A percentile compares a stretch with the other conserved stretches of the same genome.
These are phyloP conservation scores for Leptographium lundbergii DNA, from an alignment of 2,329 filamentous ascomycete genomes.

Conservation along the genomic window DNA sequence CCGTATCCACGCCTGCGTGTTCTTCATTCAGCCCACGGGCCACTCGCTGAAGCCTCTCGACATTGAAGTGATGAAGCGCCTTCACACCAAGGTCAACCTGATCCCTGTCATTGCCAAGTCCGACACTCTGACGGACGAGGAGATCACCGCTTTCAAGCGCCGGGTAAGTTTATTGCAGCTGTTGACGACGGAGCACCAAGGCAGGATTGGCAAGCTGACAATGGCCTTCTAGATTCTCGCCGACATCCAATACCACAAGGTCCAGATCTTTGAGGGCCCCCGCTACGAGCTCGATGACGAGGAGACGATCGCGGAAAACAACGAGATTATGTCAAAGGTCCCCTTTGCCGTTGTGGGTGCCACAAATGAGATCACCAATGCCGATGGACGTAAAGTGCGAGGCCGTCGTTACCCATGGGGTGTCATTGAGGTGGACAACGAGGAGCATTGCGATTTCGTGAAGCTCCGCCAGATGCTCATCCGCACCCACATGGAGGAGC, in stretches of 20 bases:
- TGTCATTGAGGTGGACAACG: conserved; percentile 97
- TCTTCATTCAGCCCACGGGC: conserved; percentile 98
- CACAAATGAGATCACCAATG: conserved; percentile 81
- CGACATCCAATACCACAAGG: conserved; percentile 93
- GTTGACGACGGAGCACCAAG: neutral
- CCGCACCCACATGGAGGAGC: conserved; percentile 99
- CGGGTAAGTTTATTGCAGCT: conserved; percentile 55
- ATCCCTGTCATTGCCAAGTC: conserved; percentile 99
- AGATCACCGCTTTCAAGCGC: conserved; percentile 88
- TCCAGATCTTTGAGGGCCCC: conserved; percentile 97
- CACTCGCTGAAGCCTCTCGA: conserved; percentile 97
- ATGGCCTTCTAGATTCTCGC: conserved; percentile 62
- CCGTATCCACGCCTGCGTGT: conserved; percentile 96
- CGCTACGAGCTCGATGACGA: conserved; percentile 98
- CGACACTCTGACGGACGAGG: conserved; percentile 94
- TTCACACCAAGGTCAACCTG: conserved; percentile 99
- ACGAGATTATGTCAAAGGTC: conserved; percentile 99
- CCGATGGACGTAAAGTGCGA: conserved; percentile 89
- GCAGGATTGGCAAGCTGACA: neutral
- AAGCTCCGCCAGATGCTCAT: conserved; percentile 99
- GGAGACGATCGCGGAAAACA: conserved; percentile 99
- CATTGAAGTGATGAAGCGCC: conserved; percentile 97
- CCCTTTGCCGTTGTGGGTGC: conserved; percentile 97
- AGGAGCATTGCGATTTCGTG: conserved; percentile 99
- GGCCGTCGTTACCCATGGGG: conserved; percentile 97